Base-by-base conservation (phyloP, 2,329 filamentous ascomycete genomes). In the Magnaporthiopsis rhizophila region DNA sequence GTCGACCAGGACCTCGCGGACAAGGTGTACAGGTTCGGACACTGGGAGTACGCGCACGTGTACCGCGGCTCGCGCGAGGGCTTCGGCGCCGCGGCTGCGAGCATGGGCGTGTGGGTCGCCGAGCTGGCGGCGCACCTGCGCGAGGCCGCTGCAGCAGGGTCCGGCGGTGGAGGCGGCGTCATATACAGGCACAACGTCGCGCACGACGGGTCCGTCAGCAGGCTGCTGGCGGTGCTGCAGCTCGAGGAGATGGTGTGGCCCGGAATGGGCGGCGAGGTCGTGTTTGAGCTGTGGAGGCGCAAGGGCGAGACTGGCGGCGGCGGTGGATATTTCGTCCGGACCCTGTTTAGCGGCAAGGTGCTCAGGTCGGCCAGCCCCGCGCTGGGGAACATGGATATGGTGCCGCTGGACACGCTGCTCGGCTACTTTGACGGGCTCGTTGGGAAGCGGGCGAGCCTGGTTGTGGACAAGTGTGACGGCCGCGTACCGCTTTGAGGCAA, bases 41-140 rank as follows among this genome's bases (percentile, higher is more conserved):
- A 92, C 69, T 94, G 89, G 80, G 91, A 95, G 74, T 95, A 95
- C 77, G 87, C 83, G 18, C 89, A 88, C 71, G 84, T 92, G 64
- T 92, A 92, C 75, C 89, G 91, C 64, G 89, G 89, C 69, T 79
- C 85, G 0, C 77, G 81, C 0, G 73, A 80, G 21, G 88, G 87
- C 1, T 81, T 96, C 0, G 79, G 79, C 0, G 87, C 88, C 0
- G 86, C 86, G 50, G 78, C 80, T 0, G 81, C 81, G 0, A 83
- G 82, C 2, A 89, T 86, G 68, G 91, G 91, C 5, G 86, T 94
- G 4, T 95, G 86, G 84, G 72, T 91, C 21, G 89, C 87, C 0
- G 90, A 94, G 74, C 77, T 95, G 36, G 85, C 85, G 1, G 77
- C 80, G 38, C 86, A 92, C 71, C 75, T 95, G 28, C 83, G 89